Conservation (phyloP, 2,329 filamentous ascomycete genomes). For the Didymosphaeria variabile region DNA sequence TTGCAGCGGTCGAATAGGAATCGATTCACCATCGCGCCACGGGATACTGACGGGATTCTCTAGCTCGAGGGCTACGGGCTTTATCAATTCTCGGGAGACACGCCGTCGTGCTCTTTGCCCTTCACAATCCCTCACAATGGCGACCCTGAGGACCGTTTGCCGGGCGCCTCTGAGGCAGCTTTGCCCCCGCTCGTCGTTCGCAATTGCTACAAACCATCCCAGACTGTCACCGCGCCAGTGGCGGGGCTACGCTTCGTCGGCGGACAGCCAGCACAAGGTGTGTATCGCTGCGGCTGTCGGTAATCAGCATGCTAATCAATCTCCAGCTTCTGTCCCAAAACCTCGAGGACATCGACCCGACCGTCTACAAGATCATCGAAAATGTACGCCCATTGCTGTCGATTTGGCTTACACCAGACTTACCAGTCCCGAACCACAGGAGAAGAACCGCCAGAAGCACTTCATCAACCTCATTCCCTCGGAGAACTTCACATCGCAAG, state of each 20-base stretch:
- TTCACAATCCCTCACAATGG: conserved; percentile 51
- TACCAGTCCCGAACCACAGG: conserved; percentile 61
- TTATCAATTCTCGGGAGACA: conserved; percentile 15
- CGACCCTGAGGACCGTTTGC: conserved; percentile 51
- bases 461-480: conserved; percentile 99
- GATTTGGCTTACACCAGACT: conserved; percentile 27
- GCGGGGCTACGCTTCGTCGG: conserved; percentile 54
- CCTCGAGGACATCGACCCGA: conserved; percentile 84
- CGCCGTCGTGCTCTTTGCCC: conserved; percentile 22
- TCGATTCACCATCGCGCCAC: conserved; percentile 29
- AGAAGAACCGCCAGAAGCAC: conserved; percentile 95
- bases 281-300: neutral
- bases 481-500: conserved; percentile 98
- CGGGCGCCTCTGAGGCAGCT: conserved; percentile 52
- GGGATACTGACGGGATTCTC: conserved; percentile 12
- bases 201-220: conserved; percentile 43
- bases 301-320: conserved; percentile 21
- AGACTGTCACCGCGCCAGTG: conserved; percentile 44
- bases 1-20: conserved; percentile 12
- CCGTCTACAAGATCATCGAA: conserved; percentile 88
- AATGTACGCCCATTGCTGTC: conserved; percentile 66
- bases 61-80: neutral
- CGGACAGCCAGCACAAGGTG: conserved; percentile 60
- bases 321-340: conserved; percentile 78
- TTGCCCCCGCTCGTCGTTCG: conserved; percentile 29